Evolutionary conservation across 768 basidiomycete species (phyloP), one percentile per base, ranked within the genome.

Genomic region (Suillus discolor): DNA sequence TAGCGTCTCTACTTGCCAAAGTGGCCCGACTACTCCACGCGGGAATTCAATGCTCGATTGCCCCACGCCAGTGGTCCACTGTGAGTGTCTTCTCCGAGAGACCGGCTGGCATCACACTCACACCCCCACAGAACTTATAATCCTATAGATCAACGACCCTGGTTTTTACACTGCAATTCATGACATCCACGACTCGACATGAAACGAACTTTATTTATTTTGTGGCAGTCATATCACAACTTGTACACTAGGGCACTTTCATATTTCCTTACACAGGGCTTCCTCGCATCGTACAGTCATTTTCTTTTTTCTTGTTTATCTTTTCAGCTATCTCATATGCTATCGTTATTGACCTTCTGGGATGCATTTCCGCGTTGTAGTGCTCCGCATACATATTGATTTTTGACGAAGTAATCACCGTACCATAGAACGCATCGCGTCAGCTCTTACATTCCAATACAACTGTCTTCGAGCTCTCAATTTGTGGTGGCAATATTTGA

Each of bases 1-100:
- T 70, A 72, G 72, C 69, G 69, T 77, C 45, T 59, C 39, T 13
- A 61, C 68, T 44, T 70, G 69, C 34, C 66, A 77, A 62, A 72
- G 73, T 54, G 71, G 74, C 31, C 63, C 71, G 34, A 60, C 69
- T 42, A 78, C 76, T 18, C 76, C 80, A 13, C 75, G 71, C 60
- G 63, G 63, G 62, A 61, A 64, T 63, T 67, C 67, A 54, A 55
- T 73, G 54, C 59, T 73, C 25, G 62, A 65, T 49, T 66, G 54
- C 20, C 12, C 67, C 49, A 64, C 69, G 23, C 42, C 70, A 51
- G 61, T 73, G 66, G 51, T 44, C 39, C 54, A 62, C 8, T 47
- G 61, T 62, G 20, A 47, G 54, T 62, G 13, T 28, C 23, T n/a
- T 2, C 49, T 55, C n/a, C 18, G 61, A 23, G 31, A 28, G 8